These are phyloP conservation scores for Syncephalis fuscata DNA, from an alignment of 371 early-diverging fungal species.

Conservation along the genomic window DNA sequence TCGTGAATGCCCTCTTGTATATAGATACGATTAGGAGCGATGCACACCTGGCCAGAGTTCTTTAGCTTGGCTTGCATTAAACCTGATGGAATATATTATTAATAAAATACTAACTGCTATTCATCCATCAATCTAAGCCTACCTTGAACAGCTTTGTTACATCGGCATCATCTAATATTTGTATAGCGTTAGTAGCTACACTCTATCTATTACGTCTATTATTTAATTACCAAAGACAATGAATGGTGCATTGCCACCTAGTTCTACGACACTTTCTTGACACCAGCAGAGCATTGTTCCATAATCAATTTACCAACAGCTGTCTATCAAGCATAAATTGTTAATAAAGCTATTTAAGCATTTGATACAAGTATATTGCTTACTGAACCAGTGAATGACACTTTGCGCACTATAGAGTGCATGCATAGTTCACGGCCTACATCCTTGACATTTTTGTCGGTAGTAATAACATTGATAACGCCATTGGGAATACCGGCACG, in stretches of 20 bases:
- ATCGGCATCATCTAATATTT: conserved; percentile 43
- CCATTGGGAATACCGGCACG: conserved; percentile 81
- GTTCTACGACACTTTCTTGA: conserved; percentile 67
- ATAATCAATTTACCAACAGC: conserved; percentile 53
- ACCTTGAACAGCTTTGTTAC: conserved; percentile 32
- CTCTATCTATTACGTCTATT: conserved; percentile 15
- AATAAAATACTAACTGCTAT: not conserved
- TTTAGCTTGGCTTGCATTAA: conserved; percentile 63
- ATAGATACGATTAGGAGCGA: conserved; percentile 74
- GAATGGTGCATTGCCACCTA: conserved; percentile 81
- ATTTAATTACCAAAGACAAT: conserved; percentile 79
- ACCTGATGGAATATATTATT: conserved; percentile 7
- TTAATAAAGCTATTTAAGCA: not conserved
- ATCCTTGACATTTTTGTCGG: conserved; percentile 32
- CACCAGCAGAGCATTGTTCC: conserved; percentile 47
- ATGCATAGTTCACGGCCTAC: conserved; percentile 52
- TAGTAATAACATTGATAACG: conserved; percentile 64
- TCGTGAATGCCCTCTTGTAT: conserved; percentile 62
- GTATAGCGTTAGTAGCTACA: too few species aligned
- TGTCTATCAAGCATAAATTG: conserved; percentile 15
- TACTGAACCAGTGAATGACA: conserved; percentile 73
- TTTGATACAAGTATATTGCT: conserved; percentile 7
- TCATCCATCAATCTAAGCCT: not conserved
- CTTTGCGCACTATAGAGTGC: conserved; percentile 42
- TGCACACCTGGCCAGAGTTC: conserved; percentile 76